phyloP scores from a whole-genome alignment of 1,284 basidiomycete species.

The Cryptococcus amylolentus region DNA sequence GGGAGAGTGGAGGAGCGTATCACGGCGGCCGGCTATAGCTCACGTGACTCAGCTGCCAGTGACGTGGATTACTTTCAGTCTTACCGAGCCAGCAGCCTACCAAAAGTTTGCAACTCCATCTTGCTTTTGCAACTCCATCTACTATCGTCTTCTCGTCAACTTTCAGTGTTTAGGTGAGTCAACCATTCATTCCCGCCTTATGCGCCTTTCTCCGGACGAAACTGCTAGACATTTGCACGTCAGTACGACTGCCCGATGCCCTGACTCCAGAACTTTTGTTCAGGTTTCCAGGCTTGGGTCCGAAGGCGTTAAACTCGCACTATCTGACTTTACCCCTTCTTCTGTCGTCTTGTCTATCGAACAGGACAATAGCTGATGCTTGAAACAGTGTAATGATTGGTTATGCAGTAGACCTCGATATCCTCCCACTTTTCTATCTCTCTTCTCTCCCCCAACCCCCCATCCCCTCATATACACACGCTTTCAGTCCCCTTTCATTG shows the following conservation, averaged over 20 bases:
- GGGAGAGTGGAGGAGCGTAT: background rate
- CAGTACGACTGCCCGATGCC: constrained; percentile 30
- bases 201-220: constrained; percentile 24
- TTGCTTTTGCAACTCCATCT: background rate
- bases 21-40: too few species aligned
- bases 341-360: background rate
- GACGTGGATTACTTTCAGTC: background rate
- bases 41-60: too few species aligned
- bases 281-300: background rate
- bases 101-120: constrained; percentile 1
- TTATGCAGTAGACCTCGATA: background rate
- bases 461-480: constrained; percentile 8
- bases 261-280: constrained; percentile 1
- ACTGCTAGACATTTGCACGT: constrained; percentile 41
- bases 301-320: constrained; percentile 38
- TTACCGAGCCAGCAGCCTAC: background rate
- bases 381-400: background rate
- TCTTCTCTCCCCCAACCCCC: background rate
- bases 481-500: constrained; percentile 41
- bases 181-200: background rate
- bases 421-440: background rate
- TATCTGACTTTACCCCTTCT: constrained; percentile 20
- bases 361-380: background rate
- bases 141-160: background rate
- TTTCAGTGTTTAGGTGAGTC: background rate